These are phyloP conservation scores for Musa beccarii DNA, from an alignment of 176 grass and related monocot species.

Conservation along the genomic window DNA sequence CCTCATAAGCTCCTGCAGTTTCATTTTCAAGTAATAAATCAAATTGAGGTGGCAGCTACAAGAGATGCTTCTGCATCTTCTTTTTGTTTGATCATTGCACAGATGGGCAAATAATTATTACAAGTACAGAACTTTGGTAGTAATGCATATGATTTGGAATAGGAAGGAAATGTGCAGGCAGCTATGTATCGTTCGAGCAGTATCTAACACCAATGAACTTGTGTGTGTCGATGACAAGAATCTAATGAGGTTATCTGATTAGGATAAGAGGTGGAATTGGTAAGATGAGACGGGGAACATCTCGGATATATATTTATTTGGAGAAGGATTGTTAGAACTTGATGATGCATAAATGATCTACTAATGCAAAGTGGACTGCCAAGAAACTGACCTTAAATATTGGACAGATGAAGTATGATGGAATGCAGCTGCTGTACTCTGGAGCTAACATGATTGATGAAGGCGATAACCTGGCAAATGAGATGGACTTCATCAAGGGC, in stretches of 20 bases:
- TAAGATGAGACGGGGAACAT: too few relatives aligned
- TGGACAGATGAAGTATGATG: constrained; percentile 14
- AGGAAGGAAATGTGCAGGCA: neutral
- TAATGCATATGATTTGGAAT: neutral
- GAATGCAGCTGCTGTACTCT: neutral
- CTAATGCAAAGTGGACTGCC: neutral
- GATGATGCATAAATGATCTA: neutral
- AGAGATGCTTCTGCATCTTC: neutral
- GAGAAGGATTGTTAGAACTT: too few relatives aligned
- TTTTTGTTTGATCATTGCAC: neutral
- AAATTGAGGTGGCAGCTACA: neutral
- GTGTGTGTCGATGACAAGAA: neutral
- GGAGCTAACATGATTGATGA: neutral
- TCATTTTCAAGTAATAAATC: neutral
- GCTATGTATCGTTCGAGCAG: neutral
- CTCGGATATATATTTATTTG: too few relatives aligned
- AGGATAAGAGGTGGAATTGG: too few relatives aligned
- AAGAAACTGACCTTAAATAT: constrained; percentile 8
- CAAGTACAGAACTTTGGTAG: neutral
- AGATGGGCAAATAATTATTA: neutral
- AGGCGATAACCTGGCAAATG: neutral
- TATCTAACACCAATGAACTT: neutral
- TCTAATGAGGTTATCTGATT: neutral
- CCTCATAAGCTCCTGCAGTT: constrained; percentile 59
- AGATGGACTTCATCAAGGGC: neutral